Evolutionary conservation across 768 basidiomycete genomes (phyloP), one percentile per base, ranked within the genome.

Genomic region (Rhodotorula paludigena): DNA sequence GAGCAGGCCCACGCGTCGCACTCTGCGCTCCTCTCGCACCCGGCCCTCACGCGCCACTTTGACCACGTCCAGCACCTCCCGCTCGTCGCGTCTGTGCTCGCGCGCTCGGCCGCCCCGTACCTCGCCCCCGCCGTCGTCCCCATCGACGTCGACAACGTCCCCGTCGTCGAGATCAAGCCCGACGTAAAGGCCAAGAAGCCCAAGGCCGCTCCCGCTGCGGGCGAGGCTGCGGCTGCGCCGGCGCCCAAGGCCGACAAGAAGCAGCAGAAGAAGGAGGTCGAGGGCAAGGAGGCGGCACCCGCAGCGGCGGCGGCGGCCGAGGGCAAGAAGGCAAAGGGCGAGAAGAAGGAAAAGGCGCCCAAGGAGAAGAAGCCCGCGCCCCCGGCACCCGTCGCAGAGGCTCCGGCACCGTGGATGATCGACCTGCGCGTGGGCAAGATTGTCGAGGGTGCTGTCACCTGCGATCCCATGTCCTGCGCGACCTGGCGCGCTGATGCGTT

Each of bases 401-500:
- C 83, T 70, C 92, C 93, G 41, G 82, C 87, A 25, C 96, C 96
- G 21, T 92, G 90, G 51, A 97, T 98, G 93, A 89, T 99, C 75
- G 96, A 99, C 74, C 83, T 99, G 68, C 85, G 94, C 53, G 91
- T 99, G 6, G 94, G 96, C 6, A 87, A 85, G 73, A 94, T 98
- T 70, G 80, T 97, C 25, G 89, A 96, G 77, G 85, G 92, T 94
- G 73, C 76, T 15, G 30, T 15, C 48, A 18, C 14, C 28, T 30
- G 32, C n/a, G 25, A 14, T 35, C 21, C 7, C 25, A 15, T 15
- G 16, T 44, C 41, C 20, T 33, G 16, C 28, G 44, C 8, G 16
- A 8, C 5, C 18, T 15, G 32, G 25, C 28, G 28, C 28, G n/a
- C n/a, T 57, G 41, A 38, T 41, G 33, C 11, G 28, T 2, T 56